Percentiles rank a stretch among this genome's conserved stretches.
Evolutionary conservation across 2,329 filamentous ascomycete species (phyloP).

Genomic region (Magnaporthiopsis incrustans): DNA sequence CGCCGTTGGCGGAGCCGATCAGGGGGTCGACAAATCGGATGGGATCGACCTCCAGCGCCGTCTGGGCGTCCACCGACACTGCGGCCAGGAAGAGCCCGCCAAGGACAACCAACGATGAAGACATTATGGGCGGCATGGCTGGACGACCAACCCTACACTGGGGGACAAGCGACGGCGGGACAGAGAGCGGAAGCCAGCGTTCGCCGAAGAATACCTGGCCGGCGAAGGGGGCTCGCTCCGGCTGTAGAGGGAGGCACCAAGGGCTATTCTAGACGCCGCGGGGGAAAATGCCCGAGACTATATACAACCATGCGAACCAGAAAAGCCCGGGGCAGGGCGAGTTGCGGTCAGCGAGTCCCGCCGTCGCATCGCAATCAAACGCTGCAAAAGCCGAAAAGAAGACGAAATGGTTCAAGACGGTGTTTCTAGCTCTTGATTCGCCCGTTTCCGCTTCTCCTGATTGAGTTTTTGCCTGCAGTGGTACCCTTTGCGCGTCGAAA

Average conservation of each 20-base stretch:
- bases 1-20: conserved; percentile 32
- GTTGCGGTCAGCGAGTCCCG: background rate
- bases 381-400: background rate
- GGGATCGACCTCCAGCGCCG: conserved; percentile 11
- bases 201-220: background rate
- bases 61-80: background rate
- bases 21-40: conserved; percentile 26
- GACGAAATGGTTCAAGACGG: background rate
- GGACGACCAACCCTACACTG: background rate
- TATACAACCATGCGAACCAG: background rate
- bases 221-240: background rate
- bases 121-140: background rate
- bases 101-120: background rate
- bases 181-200: background rate
- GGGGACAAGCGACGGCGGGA: background rate
- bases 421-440: background rate
- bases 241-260: background rate
- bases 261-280: too few relatives aligned
- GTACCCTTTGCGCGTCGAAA: background rate
- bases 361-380: background rate
- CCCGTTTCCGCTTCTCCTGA: background rate
- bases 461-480: background rate
- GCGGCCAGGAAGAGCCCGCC: background rate
- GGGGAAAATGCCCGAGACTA: background rate
- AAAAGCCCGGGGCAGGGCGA: background rate